Base-by-base conservation (phyloP, 176 grass and related monocot genomes). In the Lolium multiflorum region DNA sequence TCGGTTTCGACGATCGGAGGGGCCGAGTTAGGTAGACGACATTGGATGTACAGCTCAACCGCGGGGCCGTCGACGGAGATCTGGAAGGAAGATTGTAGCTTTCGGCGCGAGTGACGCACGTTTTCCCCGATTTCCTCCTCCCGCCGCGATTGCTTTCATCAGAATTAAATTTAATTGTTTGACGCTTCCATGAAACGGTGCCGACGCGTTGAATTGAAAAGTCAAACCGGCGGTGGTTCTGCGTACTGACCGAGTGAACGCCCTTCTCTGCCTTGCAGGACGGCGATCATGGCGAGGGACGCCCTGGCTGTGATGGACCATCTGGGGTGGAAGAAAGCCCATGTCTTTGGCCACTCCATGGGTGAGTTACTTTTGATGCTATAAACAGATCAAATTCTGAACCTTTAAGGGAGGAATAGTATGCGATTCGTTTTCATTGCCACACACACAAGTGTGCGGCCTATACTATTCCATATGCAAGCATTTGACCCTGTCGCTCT, bases 291-390 rank as follows among this genome's bases (percentile, higher is more conserved):
- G 97, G 97, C 97, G 4, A 89, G 76, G 74, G 97, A 99, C 80
- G 77, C 97, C 9, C 74, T 99, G 48, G 92, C 97, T 56, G 43
- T 99, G 79, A 85, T 99, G 90, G 94, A 99, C 80, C 97, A 94
- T 91, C 54, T 99, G 48, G 92, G 97, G 38, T 99, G 97, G 97
- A 97, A 93, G 89, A 97, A 97, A 75, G 92, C 92, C 41, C 97
- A 99, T 77, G 94, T 99, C 15, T 97, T 99, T 49, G 97, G 97
- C 46, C 97, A 99, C 67, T 99, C 97, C 48, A 99, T 99, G 97
- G 97, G 97, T 92, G 17, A 77, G 91, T 66, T 35, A 73, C 9
- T 54, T 54, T 35, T 14, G 56, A 35, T 38, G 46, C 58, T 56
- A 10, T 56, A 7, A 39, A 60, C 21, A 44, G 4, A 65, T 12